phyloP scores from a whole-genome alignment of 257 asterid genomes.

The Perilla frutescens region DNA sequence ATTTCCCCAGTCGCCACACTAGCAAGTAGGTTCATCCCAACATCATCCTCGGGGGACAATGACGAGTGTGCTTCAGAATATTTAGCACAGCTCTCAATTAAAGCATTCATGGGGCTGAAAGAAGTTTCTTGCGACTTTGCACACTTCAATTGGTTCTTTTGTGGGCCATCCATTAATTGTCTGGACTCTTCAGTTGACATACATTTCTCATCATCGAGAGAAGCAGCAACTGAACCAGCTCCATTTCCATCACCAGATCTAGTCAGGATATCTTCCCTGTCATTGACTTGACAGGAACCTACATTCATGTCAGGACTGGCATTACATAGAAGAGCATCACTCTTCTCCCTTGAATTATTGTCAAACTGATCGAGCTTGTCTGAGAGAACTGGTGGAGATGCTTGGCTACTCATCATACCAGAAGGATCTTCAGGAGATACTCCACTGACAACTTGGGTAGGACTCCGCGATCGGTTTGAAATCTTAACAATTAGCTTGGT shows the following conservation, averaged over 20 bases:
- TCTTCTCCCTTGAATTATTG: constrained; percentile 44
- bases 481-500: constrained; percentile 85
- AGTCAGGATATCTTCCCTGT: constrained; percentile 49
- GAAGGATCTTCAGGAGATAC: constrained; percentile 63
- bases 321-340: constrained; percentile 46
- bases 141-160: constrained; percentile 46
- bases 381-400: constrained; percentile 57
- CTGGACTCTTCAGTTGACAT: constrained; percentile 45
- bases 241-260: constrained; percentile 49
- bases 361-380: constrained; percentile 56
- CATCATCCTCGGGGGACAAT: constrained; percentile 72
- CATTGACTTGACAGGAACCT: constrained; percentile 54
- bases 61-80: constrained; percentile 73
- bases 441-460: constrained; percentile 58
- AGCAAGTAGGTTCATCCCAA: constrained; percentile 95
- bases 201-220: constrained; percentile 57
- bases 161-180: constrained; percentile 41
- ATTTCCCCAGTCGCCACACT: constrained; percentile 95
- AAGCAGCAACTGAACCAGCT: constrained; percentile 49
- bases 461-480: constrained; percentile 67
- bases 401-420: constrained; percentile 51
- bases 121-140: constrained; percentile 60
- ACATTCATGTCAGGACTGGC: constrained; percentile 43
- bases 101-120: constrained; percentile 87
- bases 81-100: constrained; percentile 81